Base-by-base conservation (phyloP, 768 basidiomycete species). In the Kondoa malvinella region DNA sequence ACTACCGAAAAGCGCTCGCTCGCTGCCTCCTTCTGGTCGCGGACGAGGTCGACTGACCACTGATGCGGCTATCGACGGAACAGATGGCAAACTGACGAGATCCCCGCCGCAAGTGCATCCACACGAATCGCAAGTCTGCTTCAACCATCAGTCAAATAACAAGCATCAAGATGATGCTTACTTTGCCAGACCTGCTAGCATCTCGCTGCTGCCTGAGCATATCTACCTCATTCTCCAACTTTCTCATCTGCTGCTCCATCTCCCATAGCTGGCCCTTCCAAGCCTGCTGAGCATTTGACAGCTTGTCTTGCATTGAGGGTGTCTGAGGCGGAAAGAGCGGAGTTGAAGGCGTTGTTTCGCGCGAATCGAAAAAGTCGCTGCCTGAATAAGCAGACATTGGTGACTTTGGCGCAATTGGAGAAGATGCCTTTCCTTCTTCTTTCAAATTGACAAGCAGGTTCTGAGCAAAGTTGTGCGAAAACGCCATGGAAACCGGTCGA, bases 221-320 rank as follows among this genome's bases (percentile, higher is more conserved):
- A 27, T 27, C 61, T 16, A 29, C 30, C 32, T 63, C 61, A 16
- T 29, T 16, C 32, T 63, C 61, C 61, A 63, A 33, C 30, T 32
- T 63, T 29, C 30, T 63, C n/a, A 63, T 27, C 61, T 63, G 61
- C 30, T 63, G 61, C 30, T 63, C 61, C 26, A 63, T 27, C 61
- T 63, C 61, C 61, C 61, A 63, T 8, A 32, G 3, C 40, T 50
- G 40, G 21, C 12, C 21, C 21, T 50, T 50, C 40, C 40, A 50
- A 50, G 40, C 8, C 21, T 50, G 40, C 21, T 50, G 40, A 50
- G 40, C 40, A 8, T 8, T 8, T 50, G 40, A 50, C 40, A 50
- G 40, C 21, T 50, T 50, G 40, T 50, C 40, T 21, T 21, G 4
- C 16, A 63, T 31, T 12, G 26, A 17, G 12, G 61, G 61, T 29